Base-by-base conservation (phyloP, 139 green algal genomes). In the Pleodorina starrii region DNA sequence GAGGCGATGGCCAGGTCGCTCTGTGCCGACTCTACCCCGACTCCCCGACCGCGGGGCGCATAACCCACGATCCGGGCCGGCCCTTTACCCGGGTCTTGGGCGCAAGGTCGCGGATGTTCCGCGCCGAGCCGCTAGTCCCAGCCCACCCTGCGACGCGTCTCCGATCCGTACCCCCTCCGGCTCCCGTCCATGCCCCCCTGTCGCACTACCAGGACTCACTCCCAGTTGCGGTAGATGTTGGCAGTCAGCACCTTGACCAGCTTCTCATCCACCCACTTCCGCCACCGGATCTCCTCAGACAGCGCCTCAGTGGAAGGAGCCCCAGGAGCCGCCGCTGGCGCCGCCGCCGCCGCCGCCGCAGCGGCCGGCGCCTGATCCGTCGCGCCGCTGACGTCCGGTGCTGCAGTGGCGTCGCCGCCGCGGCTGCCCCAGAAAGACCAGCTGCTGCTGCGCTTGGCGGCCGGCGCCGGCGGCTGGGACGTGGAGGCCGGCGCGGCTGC, bases 211-310 rank as follows among this genome's bases (percentile, higher is more conserved):
- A 40, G 25, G 12, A 50, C 92, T 97, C 92, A 93, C 90, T 93
- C 90, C 90, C 93, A 96, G 68, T 92, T 98, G 90, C 97, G 94
- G 94, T 99, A 99, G 89, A 99, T 99, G 95, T 99, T 99, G 63
- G 97, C 95, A 25, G 98, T 99, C 36, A 99, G 91, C 40, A 98
- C 87, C 91, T 97, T 96, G 42, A 99, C 98, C 57, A 99, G 92
- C 71, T 95, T 91, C 5, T 97, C 95, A 80, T 99, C 97, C 84
- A 99, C 98, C 98, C 98, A 99, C 29, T 94, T 91, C 32, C 95
- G 92, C 97, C 97, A 99, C 88, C 92, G 89, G 42, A 88, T 80
- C 92, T 98, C 95, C 43, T 97, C 93, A 50, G 93, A 93, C n/a
- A 75, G 21, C 57, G 38, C 54, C 17, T 21, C 57, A 5, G 9